Conservation (phyloP, 371 early-diverging fungal genomes). For the Lichtheimia ornata region DNA sequence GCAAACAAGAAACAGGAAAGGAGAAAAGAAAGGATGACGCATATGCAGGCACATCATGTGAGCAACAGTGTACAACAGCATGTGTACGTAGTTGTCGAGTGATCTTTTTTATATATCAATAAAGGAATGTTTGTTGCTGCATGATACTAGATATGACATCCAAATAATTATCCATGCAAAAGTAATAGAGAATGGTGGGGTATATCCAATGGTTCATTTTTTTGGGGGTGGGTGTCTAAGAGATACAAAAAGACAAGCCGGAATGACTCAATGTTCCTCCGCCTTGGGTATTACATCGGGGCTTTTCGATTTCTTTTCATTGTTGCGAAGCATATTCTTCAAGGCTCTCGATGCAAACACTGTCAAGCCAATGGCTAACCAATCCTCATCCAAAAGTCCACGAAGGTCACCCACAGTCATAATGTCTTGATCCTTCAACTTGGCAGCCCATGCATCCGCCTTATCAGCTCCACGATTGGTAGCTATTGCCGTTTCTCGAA, state of each 20-base stretch:
- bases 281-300: neutral
- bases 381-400: conserved; percentile 77
- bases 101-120: neutral
- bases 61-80: neutral
- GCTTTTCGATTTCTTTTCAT: conserved; percentile 6
- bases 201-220: no score
- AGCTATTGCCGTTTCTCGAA: conserved; percentile 64
- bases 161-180: no score
- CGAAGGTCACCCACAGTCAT: conserved; percentile 82
- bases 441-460: conserved; percentile 72
- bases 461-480: conserved; percentile 73
- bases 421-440: conserved; percentile 74
- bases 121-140: neutral
- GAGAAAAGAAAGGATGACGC: conserved; percentile 6
- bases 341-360: conserved; percentile 87
- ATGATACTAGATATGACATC: neutral
- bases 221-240: no score
- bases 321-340: conserved; percentile 65
- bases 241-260: no score
- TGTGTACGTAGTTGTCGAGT: neutral
- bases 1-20: conserved; percentile 7
- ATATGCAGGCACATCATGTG: neutral
- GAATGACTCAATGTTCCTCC: no score
- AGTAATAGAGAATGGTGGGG: no score
- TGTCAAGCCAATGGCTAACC: conserved; percentile 76